Evolutionary conservation across 2,329 filamentous ascomycete genomes (phyloP).

Genomic region (Aspergillus melleus): DNA sequence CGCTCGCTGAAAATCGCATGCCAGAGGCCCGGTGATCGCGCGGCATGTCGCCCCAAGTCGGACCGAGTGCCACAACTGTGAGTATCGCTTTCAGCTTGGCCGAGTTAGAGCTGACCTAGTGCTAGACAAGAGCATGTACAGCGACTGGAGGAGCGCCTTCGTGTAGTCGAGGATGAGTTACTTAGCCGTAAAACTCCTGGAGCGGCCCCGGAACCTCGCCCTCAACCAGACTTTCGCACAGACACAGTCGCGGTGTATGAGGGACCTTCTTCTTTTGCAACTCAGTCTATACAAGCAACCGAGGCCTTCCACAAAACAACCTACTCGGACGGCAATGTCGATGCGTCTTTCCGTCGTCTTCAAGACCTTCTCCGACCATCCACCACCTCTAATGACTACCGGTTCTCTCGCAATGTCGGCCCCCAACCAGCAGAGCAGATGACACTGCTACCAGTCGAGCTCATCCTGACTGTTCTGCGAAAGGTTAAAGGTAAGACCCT

Average conservation of each 20-base stretch:
- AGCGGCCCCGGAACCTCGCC: background rate
- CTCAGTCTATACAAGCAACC: constrained; percentile 15
- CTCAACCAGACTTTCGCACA: background rate
- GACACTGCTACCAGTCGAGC: background rate
- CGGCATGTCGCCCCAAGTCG: constrained; percentile 3
- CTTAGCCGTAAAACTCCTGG: background rate
- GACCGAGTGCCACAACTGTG: constrained; percentile 11
- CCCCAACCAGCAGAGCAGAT: background rate
- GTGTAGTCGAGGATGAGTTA: constrained; percentile 10
- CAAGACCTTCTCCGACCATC: constrained; percentile 10
- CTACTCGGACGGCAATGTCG: background rate
- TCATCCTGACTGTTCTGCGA: background rate
- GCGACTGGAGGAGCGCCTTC: constrained; percentile 13
- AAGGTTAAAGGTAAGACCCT: background rate
- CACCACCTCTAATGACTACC: background rate
- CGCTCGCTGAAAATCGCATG: constrained; percentile 13
- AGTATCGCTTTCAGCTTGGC: background rate
- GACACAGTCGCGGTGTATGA: constrained; percentile 6
- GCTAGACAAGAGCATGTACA: constrained; percentile 12
- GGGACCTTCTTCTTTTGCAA: constrained; percentile 17
- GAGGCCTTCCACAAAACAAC: constrained; percentile 13
- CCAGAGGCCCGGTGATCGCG: constrained; percentile 8
- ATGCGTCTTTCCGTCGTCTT: constrained; percentile 12
- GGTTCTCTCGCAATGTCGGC: background rate
- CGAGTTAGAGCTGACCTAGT: background rate